These are phyloP conservation scores for Crithidia thermophila DNA, from an alignment of 208 protist species.

Conservation along the genomic window DNA sequence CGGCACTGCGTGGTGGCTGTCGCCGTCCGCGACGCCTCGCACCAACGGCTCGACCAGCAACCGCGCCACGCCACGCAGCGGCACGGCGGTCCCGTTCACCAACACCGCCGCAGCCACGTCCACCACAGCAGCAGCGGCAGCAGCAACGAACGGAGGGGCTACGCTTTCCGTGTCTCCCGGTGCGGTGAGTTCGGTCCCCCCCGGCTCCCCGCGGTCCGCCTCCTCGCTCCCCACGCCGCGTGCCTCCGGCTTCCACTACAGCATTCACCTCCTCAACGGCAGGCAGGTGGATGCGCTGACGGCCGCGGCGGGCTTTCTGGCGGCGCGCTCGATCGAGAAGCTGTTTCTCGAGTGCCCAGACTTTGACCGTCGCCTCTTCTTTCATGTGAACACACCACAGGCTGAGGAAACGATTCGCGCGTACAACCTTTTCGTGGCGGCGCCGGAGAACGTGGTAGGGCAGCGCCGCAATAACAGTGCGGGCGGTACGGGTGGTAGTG, in stretches of 20 bases:
- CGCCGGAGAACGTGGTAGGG: background rate
- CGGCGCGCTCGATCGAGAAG: slow-evolving; percentile 25
- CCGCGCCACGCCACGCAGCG: slow-evolving; percentile 22
- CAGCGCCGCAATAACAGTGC: background rate
- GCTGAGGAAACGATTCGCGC: slow-evolving; percentile 14
- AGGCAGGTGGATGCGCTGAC: slow-evolving; percentile 53
- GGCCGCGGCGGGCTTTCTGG: slow-evolving; percentile 30
- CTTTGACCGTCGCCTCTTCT: slow-evolving; percentile 52
- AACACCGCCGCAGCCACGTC: slow-evolving; percentile 1
- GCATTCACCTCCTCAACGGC: slow-evolving; percentile 76
- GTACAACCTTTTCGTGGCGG: slow-evolving; percentile 6
- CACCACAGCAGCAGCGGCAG: background rate
- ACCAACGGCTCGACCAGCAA: slow-evolving; percentile 28
- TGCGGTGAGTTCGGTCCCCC: too few species aligned
- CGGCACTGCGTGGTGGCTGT: background rate
- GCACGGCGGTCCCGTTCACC: background rate
- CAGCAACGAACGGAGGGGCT: background rate
- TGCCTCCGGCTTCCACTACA: slow-evolving; percentile 49
- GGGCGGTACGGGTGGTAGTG: too few species aligned
- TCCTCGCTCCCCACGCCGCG: slow-evolving; percentile 18
- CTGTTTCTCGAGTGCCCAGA: slow-evolving; percentile 41
- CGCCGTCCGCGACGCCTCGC: slow-evolving; percentile 18
- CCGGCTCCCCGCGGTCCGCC: slow-evolving; percentile 11
- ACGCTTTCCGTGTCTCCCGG: background rate
- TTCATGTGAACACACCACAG: slow-evolving; percentile 25